These are phyloP conservation scores for Begonia fuchsioides DNA, from an alignment of 306 rosid species.

Conservation along the genomic window DNA sequence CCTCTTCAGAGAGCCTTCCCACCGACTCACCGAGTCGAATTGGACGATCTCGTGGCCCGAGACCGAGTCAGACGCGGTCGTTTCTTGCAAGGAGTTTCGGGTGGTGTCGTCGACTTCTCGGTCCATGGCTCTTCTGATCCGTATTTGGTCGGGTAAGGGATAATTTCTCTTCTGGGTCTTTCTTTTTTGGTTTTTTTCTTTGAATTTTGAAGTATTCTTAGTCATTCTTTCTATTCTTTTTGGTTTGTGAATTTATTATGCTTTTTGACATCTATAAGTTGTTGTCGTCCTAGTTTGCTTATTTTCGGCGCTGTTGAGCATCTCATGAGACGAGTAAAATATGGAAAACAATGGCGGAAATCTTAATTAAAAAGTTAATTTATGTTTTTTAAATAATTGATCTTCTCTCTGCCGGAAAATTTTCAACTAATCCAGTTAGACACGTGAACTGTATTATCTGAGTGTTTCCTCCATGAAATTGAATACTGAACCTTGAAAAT, in stretches of 20 bases:
- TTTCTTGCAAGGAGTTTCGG: slow-evolving; percentile 29
- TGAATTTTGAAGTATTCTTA: background rate
- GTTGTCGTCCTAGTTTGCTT: background rate
- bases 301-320: background rate
- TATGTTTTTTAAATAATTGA: too few relatives aligned
- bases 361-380: too few relatives aligned
- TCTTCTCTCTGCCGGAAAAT: too few relatives aligned
- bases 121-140: slow-evolving; percentile 73
- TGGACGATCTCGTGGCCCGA: slow-evolving; percentile 43
- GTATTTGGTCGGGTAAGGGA: slow-evolving; percentile 38
- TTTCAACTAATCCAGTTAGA: too few relatives aligned
- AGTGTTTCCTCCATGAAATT: background rate
- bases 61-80: slow-evolving; percentile 62
- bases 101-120: slow-evolving; percentile 58
- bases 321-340: background rate
- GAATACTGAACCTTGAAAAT: background rate
- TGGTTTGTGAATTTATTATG: background rate
- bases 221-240: background rate
- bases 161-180: slow-evolving; percentile 15
- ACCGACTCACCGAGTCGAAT: slow-evolving; percentile 22
- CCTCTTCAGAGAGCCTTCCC: slow-evolving; percentile 48
- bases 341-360: too few relatives aligned
- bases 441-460: too few relatives aligned
- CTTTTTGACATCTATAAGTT: background rate
- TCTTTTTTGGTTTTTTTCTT: background rate